Evolutionary conservation across 2,329 filamentous ascomycete genomes (phyloP), one percentile per base, ranked within the genome.

Genomic region (Aureobasidium vineae): DNA sequence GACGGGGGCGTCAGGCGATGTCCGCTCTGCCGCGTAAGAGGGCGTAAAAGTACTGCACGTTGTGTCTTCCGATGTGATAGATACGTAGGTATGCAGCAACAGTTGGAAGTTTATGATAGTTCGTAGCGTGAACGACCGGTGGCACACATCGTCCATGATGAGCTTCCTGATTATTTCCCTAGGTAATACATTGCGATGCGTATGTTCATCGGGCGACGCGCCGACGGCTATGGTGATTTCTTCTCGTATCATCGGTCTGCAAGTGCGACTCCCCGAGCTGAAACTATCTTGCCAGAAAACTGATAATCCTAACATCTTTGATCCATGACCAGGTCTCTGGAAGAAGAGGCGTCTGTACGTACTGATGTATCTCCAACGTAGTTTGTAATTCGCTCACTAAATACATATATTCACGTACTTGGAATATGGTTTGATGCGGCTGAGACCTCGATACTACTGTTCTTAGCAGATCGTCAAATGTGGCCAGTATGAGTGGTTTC

Each of bases 1-100:
- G 49, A 53, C 26, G 19, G n/a, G 4, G 31, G 5, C 23, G 15
- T 47, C 43, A 16, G 10, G 11, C 19, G 3, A 2, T 5, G 3
- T 36, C 50, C 50, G 50, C 31, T 53, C 26, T 53, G 31, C 50
- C 50, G 31, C 21, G 50, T 53, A 53, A 53, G 50, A 53, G 28
- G 13, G 13, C 8, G 31, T 3, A 15, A 36, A 6, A 5, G 50
- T 15, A 21, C 31, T 36, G 28, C 31, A 16, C 23, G 19, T 36
- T 21, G 31, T 31, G 50, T 36, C 33, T 36, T 15, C 2, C 31
- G 31, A 53, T 31, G 31, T 36, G 50, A 23, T 53, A 7, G 10
- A 53, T 19, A 49, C 45, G 45, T 49, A 8, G 21, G 23, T 23
- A 19, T 49, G 45, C 23, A 49, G 45, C 19, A n/a, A n/a, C 16